Conservation (phyloP, 2,329 filamentous ascomycete genomes). For the Fusarium nygamai region DNA sequence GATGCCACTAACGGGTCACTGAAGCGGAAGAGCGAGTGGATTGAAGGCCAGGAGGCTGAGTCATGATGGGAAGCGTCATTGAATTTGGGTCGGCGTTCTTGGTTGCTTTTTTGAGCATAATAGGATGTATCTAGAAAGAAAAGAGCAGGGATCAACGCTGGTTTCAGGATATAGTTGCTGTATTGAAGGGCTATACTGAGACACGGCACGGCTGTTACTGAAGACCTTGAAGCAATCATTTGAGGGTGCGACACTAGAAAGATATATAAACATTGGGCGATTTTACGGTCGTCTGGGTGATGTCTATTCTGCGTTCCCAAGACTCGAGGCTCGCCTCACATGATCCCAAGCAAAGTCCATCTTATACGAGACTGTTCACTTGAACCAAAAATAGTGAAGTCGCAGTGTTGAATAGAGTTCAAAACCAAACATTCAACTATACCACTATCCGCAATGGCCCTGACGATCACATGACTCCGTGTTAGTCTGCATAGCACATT, state of each 20-base stretch:
- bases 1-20: constrained; percentile 36
- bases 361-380: not conserved
- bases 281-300: not conserved
- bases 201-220: constrained; percentile 10
- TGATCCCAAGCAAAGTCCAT: not conserved
- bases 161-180: not conserved
- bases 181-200: not conserved
- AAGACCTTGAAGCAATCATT: not conserved
- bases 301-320: constrained; percentile 1
- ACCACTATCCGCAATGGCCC: not conserved
- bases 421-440: not conserved
- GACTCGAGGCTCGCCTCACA: not conserved
- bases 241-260: not conserved
- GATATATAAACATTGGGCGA: not conserved
- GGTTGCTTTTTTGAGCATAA: constrained; percentile 1
- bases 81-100: constrained; percentile 18
- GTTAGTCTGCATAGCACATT: not conserved
- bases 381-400: not conserved
- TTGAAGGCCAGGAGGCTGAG: constrained; percentile 39
- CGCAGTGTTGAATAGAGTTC: not conserved
- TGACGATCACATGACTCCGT: not conserved
- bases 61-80: constrained; percentile 1
- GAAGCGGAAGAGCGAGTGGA: constrained; percentile 52
- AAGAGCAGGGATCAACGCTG: not conserved
- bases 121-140: constrained; percentile 19